Evolutionary conservation across 129 eudicot genomes (phyloP).

Genomic region (Scalesia atractyloides): DNA sequence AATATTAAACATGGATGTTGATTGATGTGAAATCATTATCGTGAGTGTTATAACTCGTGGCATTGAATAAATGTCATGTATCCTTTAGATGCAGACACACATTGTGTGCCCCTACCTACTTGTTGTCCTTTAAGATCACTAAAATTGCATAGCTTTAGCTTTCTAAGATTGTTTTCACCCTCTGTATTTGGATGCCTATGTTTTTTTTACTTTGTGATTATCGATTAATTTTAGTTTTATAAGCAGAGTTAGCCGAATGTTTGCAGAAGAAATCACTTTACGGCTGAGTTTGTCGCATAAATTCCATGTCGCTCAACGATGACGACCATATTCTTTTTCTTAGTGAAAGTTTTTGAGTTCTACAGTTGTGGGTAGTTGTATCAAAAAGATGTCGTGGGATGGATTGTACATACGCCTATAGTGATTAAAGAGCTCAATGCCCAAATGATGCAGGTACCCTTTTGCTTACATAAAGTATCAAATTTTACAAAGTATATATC

Average conservation of each 20-base stretch:
- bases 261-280: neutral
- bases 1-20: constrained; percentile 11
- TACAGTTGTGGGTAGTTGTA: constrained; percentile 13
- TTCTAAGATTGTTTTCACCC: constrained; percentile 6
- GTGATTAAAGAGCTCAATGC: neutral
- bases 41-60: constrained; percentile 10
- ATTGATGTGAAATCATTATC: constrained; percentile 14
- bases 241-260: constrained; percentile 11
- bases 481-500: neutral
- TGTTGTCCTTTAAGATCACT: constrained; percentile 17
- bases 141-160: constrained; percentile 12
- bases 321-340: constrained; percentile 20
- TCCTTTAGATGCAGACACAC: constrained; percentile 26
- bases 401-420: constrained; percentile 7
- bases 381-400: neutral
- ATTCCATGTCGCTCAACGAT: constrained; percentile 8
- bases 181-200: constrained; percentile 3
- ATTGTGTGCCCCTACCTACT: constrained; percentile 32
- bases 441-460: constrained; percentile 9
- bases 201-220: constrained; percentile 6
- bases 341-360: constrained; percentile 1
- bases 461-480: neutral
- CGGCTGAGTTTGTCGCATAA: constrained; percentile 6
- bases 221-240: neutral
- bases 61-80: constrained; percentile 24